phyloP scores from a whole-genome alignment of 2,329 filamentous ascomycete genomes.

The Aspergillus latus region DNA sequence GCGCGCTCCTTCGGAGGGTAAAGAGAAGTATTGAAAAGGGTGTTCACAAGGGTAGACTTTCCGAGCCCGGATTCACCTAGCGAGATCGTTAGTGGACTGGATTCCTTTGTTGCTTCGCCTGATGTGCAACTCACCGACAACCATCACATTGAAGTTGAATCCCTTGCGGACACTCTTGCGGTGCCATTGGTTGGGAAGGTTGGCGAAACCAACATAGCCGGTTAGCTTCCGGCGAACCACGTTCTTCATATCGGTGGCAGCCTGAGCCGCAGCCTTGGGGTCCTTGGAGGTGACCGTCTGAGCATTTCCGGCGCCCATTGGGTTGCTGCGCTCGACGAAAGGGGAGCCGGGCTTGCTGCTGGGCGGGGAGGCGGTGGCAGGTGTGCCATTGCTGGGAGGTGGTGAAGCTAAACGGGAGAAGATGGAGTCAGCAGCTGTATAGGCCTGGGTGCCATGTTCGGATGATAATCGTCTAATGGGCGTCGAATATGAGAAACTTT shows the following conservation, averaged over 20 bases:
- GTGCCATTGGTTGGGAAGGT: slow-evolving; percentile 99
- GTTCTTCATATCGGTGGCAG: slow-evolving; percentile 76
- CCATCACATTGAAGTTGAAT: slow-evolving; percentile 99
- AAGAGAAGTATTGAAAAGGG: slow-evolving; percentile 97
- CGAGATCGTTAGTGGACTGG: slow-evolving; percentile 1
- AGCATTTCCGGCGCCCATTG: slow-evolving; percentile 53
- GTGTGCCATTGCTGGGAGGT: slow-evolving; percentile 32
- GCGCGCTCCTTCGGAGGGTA: slow-evolving; percentile 99
- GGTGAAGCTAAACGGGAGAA: slow-evolving; percentile 33
- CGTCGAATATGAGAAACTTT: slow-evolving; percentile 19
- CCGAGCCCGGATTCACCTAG: slow-evolving; percentile 96
- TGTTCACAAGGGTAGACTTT: slow-evolving; percentile 99
- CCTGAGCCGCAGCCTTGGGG: slow-evolving; percentile 57
- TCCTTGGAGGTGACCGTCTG: slow-evolving; percentile 66
- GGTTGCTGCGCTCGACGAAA: slow-evolving; percentile 59
- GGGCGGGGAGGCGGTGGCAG: slow-evolving; percentile 39
- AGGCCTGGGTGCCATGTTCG: slow-evolving; percentile 16
- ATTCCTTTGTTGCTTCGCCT: background rate
- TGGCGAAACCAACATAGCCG: slow-evolving; percentile 97
- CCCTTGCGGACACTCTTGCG: slow-evolving; percentile 99
- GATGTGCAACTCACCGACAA: slow-evolving; percentile 77
- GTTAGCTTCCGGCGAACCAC: slow-evolving; percentile 98
- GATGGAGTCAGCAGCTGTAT: slow-evolving; percentile 25
- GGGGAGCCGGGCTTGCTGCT: slow-evolving; percentile 55
- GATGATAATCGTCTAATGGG: slow-evolving; percentile 13